Conservation (phyloP, 768 basidiomycete genomes). For the Butyriboletus loyo region DNA sequence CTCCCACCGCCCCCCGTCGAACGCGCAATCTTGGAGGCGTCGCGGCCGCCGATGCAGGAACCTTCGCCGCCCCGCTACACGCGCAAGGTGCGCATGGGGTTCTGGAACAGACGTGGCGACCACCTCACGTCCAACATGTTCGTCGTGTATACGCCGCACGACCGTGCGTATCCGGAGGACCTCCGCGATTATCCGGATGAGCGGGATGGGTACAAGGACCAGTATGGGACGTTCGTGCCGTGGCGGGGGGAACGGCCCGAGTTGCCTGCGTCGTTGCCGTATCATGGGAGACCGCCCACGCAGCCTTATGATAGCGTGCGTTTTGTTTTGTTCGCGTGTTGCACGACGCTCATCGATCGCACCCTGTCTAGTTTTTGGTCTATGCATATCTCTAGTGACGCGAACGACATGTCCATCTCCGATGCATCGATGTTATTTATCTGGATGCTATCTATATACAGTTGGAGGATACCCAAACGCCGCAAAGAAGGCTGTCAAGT, state of each 20-base stretch:
- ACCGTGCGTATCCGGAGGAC: slow-evolving; percentile 56
- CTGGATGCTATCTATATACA: slow-evolving; percentile 10
- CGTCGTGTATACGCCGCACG: slow-evolving; percentile 64
- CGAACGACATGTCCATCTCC: not conserved
- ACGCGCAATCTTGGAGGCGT: slow-evolving; percentile 19
- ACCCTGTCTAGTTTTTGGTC: slow-evolving; percentile 36
- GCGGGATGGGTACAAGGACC: slow-evolving; percentile 54
- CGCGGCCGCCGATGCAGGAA: slow-evolving; percentile 27
- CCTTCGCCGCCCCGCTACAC: slow-evolving; percentile 30
- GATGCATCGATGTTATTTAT: slow-evolving; percentile 19
- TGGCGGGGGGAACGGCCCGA: slow-evolving; percentile 50
- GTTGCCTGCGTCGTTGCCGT: slow-evolving; percentile 60
- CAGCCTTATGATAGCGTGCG: slow-evolving; percentile 56
- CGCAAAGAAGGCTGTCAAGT: not conserved
- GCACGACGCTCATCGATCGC: not conserved
- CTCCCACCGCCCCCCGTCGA: slow-evolving; percentile 31
- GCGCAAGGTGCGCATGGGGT: slow-evolving; percentile 49
- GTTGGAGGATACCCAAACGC: not conserved
- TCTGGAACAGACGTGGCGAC: slow-evolving; percentile 77
- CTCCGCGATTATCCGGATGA: slow-evolving; percentile 57
- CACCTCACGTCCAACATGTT: slow-evolving; percentile 54
- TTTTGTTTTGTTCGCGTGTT: slow-evolving; percentile 2
- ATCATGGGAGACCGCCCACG: slow-evolving; percentile 48
- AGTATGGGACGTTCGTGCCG: slow-evolving; percentile 40
- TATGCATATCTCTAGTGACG: slow-evolving; percentile 33